phyloP scores from a whole-genome alignment of 495 filamentous ascomycete species.

The Thermothielavioides terrestris region DNA sequence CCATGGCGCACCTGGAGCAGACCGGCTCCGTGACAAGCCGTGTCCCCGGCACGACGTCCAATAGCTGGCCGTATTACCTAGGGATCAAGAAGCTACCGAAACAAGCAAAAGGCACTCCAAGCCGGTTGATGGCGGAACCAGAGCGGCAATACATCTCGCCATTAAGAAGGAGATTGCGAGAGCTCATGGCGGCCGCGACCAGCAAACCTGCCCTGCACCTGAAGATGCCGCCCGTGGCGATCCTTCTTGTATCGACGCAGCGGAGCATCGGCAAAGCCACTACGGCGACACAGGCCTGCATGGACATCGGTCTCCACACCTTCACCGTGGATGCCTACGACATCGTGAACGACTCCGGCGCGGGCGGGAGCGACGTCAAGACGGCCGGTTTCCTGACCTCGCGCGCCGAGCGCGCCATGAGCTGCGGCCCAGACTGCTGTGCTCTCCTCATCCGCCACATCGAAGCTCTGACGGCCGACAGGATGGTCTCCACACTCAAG shows the following conservation, averaged over 20 bases:
- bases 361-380: conserved; percentile 81
- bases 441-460: conserved; percentile 79
- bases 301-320: conserved; percentile 81
- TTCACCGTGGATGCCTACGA: conserved; percentile 91
- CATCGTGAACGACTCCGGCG: conserved; percentile 79
- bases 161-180: conserved; percentile 66
- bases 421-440: conserved; percentile 75
- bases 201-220: conserved; percentile 80
- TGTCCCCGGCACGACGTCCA: conserved; percentile 62
- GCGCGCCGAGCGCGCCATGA: conserved; percentile 77
- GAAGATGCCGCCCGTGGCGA: conserved; percentile 75
- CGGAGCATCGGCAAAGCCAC: conserved; percentile 84
- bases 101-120: conserved; percentile 27
- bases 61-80: conserved; percentile 80
- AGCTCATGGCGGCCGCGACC: conserved; percentile 80
- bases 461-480: conserved; percentile 81
- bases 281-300: conserved; percentile 64
- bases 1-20: conserved; percentile 77
- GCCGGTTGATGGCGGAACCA: conserved; percentile 32
- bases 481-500: conserved; percentile 74
- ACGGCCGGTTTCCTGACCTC: conserved; percentile 83
- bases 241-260: conserved; percentile 82
- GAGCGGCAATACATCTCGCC: conserved; percentile 50
- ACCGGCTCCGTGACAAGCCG: conserved; percentile 73
- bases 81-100: conserved; percentile 52